Evolutionary conservation across 257 asterid species (phyloP).

Genomic region (Solanum sitiens): DNA sequence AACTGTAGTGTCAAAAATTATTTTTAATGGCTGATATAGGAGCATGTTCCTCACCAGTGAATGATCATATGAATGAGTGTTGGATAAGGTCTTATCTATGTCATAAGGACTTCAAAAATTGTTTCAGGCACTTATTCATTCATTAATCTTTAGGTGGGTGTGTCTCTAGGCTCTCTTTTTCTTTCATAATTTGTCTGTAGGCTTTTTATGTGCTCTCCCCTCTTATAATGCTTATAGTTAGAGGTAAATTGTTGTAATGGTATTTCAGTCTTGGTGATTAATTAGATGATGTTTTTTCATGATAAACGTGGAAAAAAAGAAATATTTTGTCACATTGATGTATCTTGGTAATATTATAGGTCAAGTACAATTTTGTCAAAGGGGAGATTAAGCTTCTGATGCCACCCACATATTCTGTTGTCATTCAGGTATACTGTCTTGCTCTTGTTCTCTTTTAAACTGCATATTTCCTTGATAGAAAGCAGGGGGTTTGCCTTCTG

Average conservation of each 20-base stretch:
- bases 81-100: neutral
- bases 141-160: neutral
- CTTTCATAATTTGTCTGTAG: neutral
- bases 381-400: constrained; percentile 45
- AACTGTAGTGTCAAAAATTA: neutral
- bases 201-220: neutral
- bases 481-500: no score
- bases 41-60: neutral
- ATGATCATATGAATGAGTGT: neutral
- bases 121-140: neutral
- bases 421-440: constrained; percentile 54
- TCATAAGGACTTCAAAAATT: neutral
- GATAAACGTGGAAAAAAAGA: neutral
- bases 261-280: neutral
- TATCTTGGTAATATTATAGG: constrained; percentile 27
- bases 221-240: neutral
- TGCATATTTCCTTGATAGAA: neutral
- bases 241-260: neutral
- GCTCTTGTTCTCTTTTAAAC: neutral
- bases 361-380: constrained; percentile 50
- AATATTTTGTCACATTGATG: neutral
- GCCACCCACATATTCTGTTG: constrained; percentile 73
- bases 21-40: neutral
- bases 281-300: neutral
- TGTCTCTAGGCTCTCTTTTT: neutral